Conservation (phyloP, 176 grass and related monocot species). For the Bolboschoenus planiculmis region DNA sequence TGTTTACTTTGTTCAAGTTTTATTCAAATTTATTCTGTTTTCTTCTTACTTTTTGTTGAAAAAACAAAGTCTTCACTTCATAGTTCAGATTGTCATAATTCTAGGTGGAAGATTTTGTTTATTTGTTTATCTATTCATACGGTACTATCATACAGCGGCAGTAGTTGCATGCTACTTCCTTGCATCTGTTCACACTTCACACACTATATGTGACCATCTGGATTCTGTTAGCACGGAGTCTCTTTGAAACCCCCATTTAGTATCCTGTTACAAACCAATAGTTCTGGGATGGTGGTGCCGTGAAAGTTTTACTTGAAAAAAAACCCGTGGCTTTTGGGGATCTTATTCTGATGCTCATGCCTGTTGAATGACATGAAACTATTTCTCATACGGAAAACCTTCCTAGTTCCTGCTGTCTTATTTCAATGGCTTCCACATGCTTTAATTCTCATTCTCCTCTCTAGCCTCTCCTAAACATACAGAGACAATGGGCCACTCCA, state of each 20-base stretch:
- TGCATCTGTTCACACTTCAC: neutral
- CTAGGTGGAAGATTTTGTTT: neutral
- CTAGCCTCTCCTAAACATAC: neutral
- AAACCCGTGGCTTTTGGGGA: neutral
- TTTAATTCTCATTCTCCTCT: constrained; percentile 3
- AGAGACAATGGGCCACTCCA: constrained; percentile 13
- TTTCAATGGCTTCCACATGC: neutral
- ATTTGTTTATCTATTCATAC: neutral
- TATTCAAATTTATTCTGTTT: neutral
- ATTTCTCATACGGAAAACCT: constrained; percentile 1
- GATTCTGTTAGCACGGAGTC: neutral
- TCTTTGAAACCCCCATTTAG: neutral
- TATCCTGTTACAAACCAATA: neutral
- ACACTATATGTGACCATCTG: neutral
- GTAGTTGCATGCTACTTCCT: neutral
- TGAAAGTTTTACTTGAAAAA: neutral
- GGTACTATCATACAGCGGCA: neutral
- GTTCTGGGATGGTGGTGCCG: neutral
- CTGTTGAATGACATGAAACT: neutral
- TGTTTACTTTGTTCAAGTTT: neutral
- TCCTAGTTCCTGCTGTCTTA: neutral
- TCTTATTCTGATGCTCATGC: neutral
- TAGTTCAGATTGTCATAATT: neutral
- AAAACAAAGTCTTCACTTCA: neutral
- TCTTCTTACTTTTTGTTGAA: neutral